Base-by-base conservation (phyloP, 169 alveolate genomes). In the Plasmodium gaboni region DNA sequence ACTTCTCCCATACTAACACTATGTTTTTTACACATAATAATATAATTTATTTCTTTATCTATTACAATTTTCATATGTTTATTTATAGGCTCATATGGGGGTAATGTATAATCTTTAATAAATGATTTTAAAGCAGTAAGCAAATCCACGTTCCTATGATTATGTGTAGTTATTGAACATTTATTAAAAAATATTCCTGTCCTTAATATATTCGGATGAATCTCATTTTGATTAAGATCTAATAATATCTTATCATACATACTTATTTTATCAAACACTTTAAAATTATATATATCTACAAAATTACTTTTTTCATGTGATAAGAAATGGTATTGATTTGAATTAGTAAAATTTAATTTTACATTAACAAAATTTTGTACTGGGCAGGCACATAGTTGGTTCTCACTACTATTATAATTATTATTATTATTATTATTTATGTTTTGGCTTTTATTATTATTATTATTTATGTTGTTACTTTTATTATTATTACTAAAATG, bases 1-100 rank as follows among this genome's bases (percentile, higher is more conserved):
- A 92, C 93, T 57, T 92, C 92, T 53, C 95, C 95, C 93, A 92
- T 92, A 15, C 94, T 92, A 55, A 92, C 78, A 67, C 92, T 92
- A 67, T 92, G 95, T 26, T 92, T 92, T 76, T 92, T 73, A 72
- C 92, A 92, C 57, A 89, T 73, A 19, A 92, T 92, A 61, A 92
- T 92, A 85, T 73, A 92, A 61, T 92, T 72, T 26, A 92, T 88
- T 44, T 92, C 94, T 72, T 86, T 78, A 71, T 92, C 95, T 53
- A 92, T 74, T 3, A 87, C 78, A 86, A 88, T 63, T 72, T 92
- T 92, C 74, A 92, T 64, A 32, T 92, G 95, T 24, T 68, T 92
- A 61, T 87, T 92, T 15, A 92, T 92, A 10, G 93, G 92, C 46
- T 92, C 92, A 38, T 92, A 92, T 17, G 95, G 93, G 22, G 95